phyloP scores from a whole-genome alignment of 495 filamentous ascomycete species.

The Clavariopsis aquatica region DNA sequence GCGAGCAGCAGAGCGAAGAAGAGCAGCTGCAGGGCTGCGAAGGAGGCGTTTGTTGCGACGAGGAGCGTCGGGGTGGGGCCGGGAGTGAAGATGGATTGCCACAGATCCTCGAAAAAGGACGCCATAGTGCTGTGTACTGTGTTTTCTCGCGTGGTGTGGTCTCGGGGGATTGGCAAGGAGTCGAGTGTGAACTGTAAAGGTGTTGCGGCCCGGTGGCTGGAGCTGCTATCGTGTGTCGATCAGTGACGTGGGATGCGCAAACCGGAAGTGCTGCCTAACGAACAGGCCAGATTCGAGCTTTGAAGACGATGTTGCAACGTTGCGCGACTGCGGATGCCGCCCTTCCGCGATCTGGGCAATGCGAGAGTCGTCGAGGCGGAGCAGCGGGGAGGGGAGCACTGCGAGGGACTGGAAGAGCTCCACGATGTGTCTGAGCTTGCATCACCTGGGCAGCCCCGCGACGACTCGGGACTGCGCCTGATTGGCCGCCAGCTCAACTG shows the following conservation, averaged over 20 bases:
- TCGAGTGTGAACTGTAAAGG: neutral
- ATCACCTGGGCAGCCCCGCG: conserved; percentile 1
- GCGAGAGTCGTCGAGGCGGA: neutral
- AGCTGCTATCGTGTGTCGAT: conserved; percentile 23
- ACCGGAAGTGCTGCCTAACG: conserved; percentile 22
- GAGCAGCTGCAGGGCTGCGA: conserved; percentile 78
- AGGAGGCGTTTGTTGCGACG: conserved; percentile 85
- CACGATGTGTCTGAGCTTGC: conserved; percentile 1
- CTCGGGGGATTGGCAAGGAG: neutral
- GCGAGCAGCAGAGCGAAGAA: conserved; percentile 74
- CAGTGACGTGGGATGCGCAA: conserved; percentile 23
- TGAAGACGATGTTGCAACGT: conserved; percentile 19
- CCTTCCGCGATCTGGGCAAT: neutral
- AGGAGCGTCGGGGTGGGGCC: conserved; percentile 85
- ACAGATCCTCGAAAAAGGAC: conserved; percentile 77
- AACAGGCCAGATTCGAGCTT: conserved; percentile 27
- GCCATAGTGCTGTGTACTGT: conserved; percentile 57
- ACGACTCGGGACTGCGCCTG: neutral
- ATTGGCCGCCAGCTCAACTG: conserved; percentile 1
- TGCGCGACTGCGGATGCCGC: conserved; percentile 12
- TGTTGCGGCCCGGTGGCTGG: neutral
- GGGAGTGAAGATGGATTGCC: conserved; percentile 88
- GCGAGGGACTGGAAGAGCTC: neutral
- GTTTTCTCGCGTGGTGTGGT: conserved; percentile 8
- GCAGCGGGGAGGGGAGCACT: conserved; percentile 8